Percentiles rank a stretch among this genome's conserved stretches.
Evolutionary conservation across 176 grass and related monocot genomes (phyloP).

Genomic region (Eremochloa ophiuroides): DNA sequence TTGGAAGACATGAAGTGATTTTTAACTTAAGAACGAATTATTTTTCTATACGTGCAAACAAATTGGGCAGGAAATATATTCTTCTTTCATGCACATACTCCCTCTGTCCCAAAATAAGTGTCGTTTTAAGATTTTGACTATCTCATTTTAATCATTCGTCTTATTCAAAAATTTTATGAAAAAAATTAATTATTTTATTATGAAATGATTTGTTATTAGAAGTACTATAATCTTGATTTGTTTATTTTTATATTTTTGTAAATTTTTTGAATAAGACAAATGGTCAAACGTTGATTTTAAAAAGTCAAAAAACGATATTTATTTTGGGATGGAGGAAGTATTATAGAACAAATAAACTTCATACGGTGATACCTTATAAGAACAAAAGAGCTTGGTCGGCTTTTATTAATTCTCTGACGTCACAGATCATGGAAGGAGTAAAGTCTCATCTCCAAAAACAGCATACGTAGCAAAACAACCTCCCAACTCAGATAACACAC

Average conservation of each 20-base stretch:
- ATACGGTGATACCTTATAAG: background rate
- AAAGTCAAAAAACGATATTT: no score
- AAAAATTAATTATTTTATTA: no score
- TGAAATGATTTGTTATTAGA: no score
- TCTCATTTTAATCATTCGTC: no score
- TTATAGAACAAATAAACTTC: background rate
- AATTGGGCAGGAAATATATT: background rate
- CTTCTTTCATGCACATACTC: background rate
- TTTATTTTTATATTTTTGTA: no score
- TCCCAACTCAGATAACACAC: background rate
- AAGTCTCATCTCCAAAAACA: background rate
- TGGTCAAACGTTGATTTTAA: no score
- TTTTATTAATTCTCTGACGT: slow-evolving; percentile 4
- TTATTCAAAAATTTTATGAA: no score
- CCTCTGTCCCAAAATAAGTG: no score
- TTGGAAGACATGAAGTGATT: background rate
- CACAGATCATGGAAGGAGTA: background rate
- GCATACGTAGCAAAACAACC: background rate
- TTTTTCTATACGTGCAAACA: background rate
- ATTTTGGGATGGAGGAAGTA: no score
- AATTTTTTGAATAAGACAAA: no score
- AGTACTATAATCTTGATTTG: no score
- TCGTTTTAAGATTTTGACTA: no score
- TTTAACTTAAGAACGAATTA: background rate
- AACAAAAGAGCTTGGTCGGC: background rate